Percentiles rank a stretch among this genome's conserved stretches.
These are phyloP conservation scores for Mycena sp. DNA, from an alignment of 1,284 basidiomycete genomes.

Conservation along the genomic window DNA sequence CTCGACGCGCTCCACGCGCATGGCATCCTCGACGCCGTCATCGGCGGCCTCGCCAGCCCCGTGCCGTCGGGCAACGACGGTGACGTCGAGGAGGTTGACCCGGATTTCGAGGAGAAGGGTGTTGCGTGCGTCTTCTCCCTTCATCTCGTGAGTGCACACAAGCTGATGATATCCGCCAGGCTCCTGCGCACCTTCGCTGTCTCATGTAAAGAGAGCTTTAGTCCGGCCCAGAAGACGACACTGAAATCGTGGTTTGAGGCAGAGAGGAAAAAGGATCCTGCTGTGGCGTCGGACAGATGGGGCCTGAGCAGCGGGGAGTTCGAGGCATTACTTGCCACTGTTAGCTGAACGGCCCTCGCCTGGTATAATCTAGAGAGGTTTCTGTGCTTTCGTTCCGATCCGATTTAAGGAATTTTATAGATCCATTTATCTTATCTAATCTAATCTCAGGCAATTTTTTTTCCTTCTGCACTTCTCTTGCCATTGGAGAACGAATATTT, in stretches of 20 bases:
- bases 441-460: no score
- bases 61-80: constrained; percentile 76
- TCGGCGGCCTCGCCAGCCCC: constrained; percentile 56
- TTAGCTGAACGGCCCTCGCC: no score
- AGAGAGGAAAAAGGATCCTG: constrained; percentile 37
- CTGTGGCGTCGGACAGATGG: constrained; percentile 44
- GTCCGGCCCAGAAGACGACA: constrained; percentile 50
- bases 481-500: no score
- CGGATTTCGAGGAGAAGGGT: constrained; percentile 86
- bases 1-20: constrained; percentile 59
- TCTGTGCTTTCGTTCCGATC: no score
- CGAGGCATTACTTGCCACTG: constrained; percentile 35
- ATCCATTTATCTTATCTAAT: no score
- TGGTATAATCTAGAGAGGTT: no score
- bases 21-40: constrained; percentile 49
- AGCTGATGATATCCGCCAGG: constrained; percentile 46
- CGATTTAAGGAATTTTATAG: no score
- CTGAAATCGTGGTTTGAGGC: constrained; percentile 50
- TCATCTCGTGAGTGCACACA: not conserved
- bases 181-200: constrained; percentile 65
- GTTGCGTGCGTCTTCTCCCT: constrained; percentile 57
- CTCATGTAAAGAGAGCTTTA: constrained; percentile 53
- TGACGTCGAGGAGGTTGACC: constrained; percentile 68
- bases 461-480: no score
- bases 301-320: constrained; percentile 44